Conservation (phyloP, 2,329 filamentous ascomycete genomes). For the Clonostachys chloroleuca region DNA sequence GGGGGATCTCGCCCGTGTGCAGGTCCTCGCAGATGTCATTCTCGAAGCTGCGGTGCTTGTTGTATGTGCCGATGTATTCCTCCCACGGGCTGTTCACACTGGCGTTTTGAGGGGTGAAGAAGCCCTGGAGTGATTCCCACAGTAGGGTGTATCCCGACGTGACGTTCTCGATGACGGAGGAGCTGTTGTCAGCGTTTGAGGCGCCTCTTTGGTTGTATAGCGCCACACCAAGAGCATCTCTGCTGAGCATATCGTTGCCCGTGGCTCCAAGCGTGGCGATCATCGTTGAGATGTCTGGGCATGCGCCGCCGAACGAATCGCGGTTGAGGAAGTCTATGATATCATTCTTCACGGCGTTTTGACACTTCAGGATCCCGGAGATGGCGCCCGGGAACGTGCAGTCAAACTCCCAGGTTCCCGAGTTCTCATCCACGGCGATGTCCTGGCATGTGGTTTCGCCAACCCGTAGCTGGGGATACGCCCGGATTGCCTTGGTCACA, state of each 20-base stretch:
- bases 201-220: slow-evolving; percentile 12
- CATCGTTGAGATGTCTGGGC: slow-evolving; percentile 25
- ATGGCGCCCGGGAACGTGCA: slow-evolving; percentile 26
- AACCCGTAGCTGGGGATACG: slow-evolving; percentile 20
- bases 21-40: slow-evolving; percentile 26
- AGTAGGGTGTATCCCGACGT: slow-evolving; percentile 2
- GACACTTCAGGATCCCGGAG: slow-evolving; percentile 19
- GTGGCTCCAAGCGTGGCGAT: slow-evolving; percentile 21
- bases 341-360: slow-evolving; percentile 20
- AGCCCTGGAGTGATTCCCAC: slow-evolving; percentile 7
- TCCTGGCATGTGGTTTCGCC: slow-evolving; percentile 22
- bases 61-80: slow-evolving; percentile 23
- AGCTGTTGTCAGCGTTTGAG: slow-evolving; percentile 1
- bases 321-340: slow-evolving; percentile 23
- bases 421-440: slow-evolving; percentile 14
- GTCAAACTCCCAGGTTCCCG: slow-evolving; percentile 25
- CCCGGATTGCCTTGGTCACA: slow-evolving; percentile 14
- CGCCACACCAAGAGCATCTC: slow-evolving; percentile 13
- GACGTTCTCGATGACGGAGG: slow-evolving; percentile 4
- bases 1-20: slow-evolving; percentile 19
- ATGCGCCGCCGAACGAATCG: slow-evolving; percentile 27
- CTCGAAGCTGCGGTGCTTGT: slow-evolving; percentile 16
- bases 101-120: slow-evolving; percentile 11
- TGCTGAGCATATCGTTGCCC: slow-evolving; percentile 19
- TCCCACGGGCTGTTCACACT: slow-evolving; percentile 16